These are phyloP conservation scores for Gaeumannomyces tritici DNA, from an alignment of 2,329 filamentous ascomycete species.

Conservation along the genomic window DNA sequence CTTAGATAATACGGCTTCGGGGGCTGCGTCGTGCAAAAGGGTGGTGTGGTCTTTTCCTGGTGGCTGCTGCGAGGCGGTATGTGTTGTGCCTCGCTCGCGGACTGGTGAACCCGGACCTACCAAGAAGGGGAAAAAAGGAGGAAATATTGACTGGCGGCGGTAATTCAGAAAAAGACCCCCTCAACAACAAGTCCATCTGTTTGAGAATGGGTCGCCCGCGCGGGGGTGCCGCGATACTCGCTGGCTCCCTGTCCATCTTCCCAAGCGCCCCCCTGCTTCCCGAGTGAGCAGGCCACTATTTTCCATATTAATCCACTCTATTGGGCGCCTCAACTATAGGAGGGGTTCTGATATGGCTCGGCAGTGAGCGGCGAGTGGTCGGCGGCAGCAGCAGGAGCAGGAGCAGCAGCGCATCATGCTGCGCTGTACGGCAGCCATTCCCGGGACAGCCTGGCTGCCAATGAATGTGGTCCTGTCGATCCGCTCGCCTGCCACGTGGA, in stretches of 20 bases:
- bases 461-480: neutral
- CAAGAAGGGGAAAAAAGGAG: neutral
- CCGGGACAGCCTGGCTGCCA: neutral
- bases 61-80: neutral
- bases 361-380: neutral
- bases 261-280: neutral
- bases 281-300: neutral
- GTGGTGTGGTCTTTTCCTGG: neutral
- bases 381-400: neutral
- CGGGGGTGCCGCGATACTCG: neutral
- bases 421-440: neutral
- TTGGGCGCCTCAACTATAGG: neutral
- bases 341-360: neutral
- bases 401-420: neutral
- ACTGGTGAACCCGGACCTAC: neutral
- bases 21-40: neutral
- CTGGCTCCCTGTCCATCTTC: neutral
- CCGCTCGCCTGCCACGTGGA: neutral
- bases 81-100: neutral
- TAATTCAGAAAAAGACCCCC: too few relatives aligned
- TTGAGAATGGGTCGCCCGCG: neutral
- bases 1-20: neutral
- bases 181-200: neutral
- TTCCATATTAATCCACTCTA: slow-evolving; percentile 3
- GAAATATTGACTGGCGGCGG: too few relatives aligned